Evolutionary conservation across 495 filamentous ascomycete genomes (phyloP), one percentile per base, ranked within the genome.

Genomic region (Hypoxylon cercidicola): DNA sequence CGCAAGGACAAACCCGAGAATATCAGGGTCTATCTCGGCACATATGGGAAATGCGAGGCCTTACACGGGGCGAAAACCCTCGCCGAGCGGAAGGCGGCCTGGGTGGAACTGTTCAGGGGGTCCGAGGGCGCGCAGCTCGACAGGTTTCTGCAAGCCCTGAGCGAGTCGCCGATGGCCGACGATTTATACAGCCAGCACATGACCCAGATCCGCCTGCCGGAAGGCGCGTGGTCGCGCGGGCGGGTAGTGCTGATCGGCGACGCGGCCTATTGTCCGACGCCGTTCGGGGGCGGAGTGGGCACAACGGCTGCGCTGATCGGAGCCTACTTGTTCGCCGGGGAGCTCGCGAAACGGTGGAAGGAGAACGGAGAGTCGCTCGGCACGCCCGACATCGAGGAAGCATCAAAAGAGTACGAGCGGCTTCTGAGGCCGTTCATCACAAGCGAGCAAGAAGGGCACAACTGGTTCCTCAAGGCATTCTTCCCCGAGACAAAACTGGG

Each of bases 161-260:
- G 35, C 15, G 8, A 59, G 39, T 47, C 47, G 8, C 52, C 54
- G 4, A 39, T 59, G 21, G 55, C 62, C 13, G 55, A 58, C 39
- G 62, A 64, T 12, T 21, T 57, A 16, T 64, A 64, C 55, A 68
- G 66, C 20, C 56, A 80, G 15, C 69, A 64, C 0, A 71, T 77
- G 11, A 73, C 85, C 39, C 74, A 75, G 50, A n/a, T 80, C 45
- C 55, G 48, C 5, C 12, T 19, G 5, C 39, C 39, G 13, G n/a
- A 41, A 3, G 60, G 60, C 12, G 32, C 32, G 4, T 84, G 77
- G 77, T 81, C 71, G 8, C 50, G 62, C 0, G 80, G 80, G 4
- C 72, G 80, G 4, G 73, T 83, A 9, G 78, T 73, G 1, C 71
- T 86, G 3, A 11, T 87, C 7, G 85, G 85, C 1, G 85, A 88